Base-by-base conservation (phyloP, 2,329 filamentous ascomycete genomes). In the Xylariomycetidae sp. region DNA sequence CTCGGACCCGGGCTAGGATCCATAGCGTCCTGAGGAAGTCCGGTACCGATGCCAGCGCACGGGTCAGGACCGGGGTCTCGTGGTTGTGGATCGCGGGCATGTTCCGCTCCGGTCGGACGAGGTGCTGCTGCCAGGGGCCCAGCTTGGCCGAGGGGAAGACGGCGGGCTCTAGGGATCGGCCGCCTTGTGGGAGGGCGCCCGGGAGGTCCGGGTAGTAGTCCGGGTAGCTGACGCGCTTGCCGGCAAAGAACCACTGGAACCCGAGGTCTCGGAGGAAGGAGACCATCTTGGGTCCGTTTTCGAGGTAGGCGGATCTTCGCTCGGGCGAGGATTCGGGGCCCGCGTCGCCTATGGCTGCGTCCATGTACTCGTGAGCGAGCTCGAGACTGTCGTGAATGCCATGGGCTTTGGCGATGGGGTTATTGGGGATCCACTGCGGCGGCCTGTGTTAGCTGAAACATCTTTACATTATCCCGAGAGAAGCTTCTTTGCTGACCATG, bases 391-490 rank as follows among this genome's bases (percentile, higher is more conserved):
- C 57, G 18, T 37, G 6, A 3, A 50, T 28, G 8, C 41, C 45
- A 3, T 38, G 33, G 16, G 41, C 37, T 16, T 25, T 20, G 12
- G 28, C 33, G 7, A 54, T 19, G 27, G 51, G 46, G 20, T 51
- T 56, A 32, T 51, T 49, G 3, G 60, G 59, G 9, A 63, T 49
- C 59, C 59, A 63, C n/a, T n/a, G n/a, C n/a, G n/a, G n/a, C n/a
- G n/a, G n/a, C n/a, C n/a, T n/a, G n/a, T n/a, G n/a, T n/a, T n/a
- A n/a, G n/a, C n/a, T n/a, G n/a, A n/a, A n/a, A n/a, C n/a, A n/a
- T n/a, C n/a, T n/a, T 23, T 8, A 8, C n/a, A 23, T 23, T 8
- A 23, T 23, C 8, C 8, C 22, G 22, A 8, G n/a, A 23, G 22
- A 23, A 23, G 8, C 8, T n/a, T 23, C 22, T 23, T 8, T 23